phyloP scores from a whole-genome alignment of 2,329 filamentous ascomycete species.

The Neofusicoccum kwambonambiense region DNA sequence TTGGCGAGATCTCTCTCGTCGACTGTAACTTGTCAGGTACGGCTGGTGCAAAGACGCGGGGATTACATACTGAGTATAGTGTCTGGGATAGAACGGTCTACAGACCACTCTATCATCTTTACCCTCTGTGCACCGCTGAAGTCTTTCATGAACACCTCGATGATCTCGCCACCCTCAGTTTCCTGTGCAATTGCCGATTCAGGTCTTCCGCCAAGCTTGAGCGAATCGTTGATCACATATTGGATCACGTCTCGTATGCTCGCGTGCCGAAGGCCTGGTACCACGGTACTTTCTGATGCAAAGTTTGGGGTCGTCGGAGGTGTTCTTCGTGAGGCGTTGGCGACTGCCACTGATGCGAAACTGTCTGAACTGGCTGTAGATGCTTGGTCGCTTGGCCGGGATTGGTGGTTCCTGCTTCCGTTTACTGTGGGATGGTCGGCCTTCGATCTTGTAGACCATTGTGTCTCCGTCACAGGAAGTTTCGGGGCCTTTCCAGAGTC shows the following conservation, averaged over 20 bases:
- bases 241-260: slow-evolving; percentile 51
- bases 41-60: slow-evolving; percentile 5
- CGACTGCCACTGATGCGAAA: background rate
- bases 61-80: slow-evolving; percentile 47
- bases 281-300: slow-evolving; percentile 40
- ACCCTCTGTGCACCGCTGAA: slow-evolving; percentile 45
- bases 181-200: slow-evolving; percentile 51
- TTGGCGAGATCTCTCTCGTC: slow-evolving; percentile 65
- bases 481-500: slow-evolving; percentile 22
- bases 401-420: background rate
- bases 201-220: slow-evolving; percentile 53
- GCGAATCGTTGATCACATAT: slow-evolving; percentile 52
- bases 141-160: slow-evolving; percentile 47
- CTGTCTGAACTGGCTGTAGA: slow-evolving; percentile 15
- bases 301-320: slow-evolving; percentile 31
- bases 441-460: slow-evolving; percentile 1
- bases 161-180: slow-evolving; percentile 48
- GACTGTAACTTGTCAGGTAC: slow-evolving; percentile 32
- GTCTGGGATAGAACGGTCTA: slow-evolving; percentile 51
- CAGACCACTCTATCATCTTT: slow-evolving; percentile 51
- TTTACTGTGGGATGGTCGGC: background rate
- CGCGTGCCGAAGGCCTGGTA: slow-evolving; percentile 48
- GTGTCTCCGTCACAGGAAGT: slow-evolving; percentile 21
- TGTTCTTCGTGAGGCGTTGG: background rate
- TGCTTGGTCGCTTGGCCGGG: background rate